Conservation (phyloP, 2,329 filamentous ascomycete species). For the Lojkania enalia region DNA sequence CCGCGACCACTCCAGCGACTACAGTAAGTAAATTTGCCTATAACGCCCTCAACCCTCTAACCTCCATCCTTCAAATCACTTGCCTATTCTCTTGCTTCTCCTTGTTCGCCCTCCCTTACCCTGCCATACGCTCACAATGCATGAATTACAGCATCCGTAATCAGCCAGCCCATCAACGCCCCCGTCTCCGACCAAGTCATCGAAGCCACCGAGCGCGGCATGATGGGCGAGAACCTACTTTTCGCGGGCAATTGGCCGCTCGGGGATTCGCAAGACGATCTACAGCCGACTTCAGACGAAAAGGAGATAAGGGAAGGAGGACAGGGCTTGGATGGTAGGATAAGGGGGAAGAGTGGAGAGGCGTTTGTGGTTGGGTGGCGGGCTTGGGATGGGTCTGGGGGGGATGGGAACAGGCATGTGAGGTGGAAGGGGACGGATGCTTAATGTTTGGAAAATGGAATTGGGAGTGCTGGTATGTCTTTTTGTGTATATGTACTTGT, state of each 20-base stretch:
- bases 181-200: constrained; percentile 19
- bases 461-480: not conserved
- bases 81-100: not conserved
- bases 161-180: not conserved
- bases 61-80: not conserved
- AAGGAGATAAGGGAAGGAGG: not conserved
- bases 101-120: not conserved
- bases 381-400: constrained; percentile 10
- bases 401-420: constrained; percentile 19
- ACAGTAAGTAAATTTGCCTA: not conserved
- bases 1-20: not conserved
- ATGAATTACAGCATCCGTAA: not conserved
- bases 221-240: constrained; percentile 26
- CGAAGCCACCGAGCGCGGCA: constrained; percentile 26
- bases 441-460: not conserved
- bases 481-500: not conserved
- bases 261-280: not conserved
- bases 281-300: not conserved
- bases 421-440: constrained; percentile 27
- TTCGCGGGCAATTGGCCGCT: constrained; percentile 2
- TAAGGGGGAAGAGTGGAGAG: constrained; percentile 14
- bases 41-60: not conserved
- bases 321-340: constrained; percentile 6
- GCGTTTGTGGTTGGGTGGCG: too few relatives aligned
- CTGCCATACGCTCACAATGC: not conserved